Evolutionary conservation across 768 basidiomycete genomes (phyloP), one percentile per base, ranked within the genome.

Genomic region (Rhodotorula babjevae): DNA sequence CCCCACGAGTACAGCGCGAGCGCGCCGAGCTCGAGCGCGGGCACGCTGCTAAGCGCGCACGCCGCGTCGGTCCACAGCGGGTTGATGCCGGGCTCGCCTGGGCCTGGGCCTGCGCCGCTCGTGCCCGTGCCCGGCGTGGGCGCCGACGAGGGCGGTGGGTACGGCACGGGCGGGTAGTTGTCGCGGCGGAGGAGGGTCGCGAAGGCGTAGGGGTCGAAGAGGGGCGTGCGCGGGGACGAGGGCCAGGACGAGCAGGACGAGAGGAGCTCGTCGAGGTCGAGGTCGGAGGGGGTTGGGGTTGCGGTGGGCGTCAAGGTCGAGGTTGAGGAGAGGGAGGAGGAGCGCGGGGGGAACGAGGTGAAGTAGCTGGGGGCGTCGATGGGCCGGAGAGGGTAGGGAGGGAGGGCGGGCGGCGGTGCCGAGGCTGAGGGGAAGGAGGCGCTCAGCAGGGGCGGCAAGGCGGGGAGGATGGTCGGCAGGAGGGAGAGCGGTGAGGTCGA

Each of bases 81-180:
- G n/a, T 61, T 25, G 36, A 59, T 59, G 2, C 57, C 57, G 21
- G 25, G 36, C 36, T 19, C 33, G 16, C 5, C 36, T 8, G 3
- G 8, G 18, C 40, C 42, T 1, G 29, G 7, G n/a, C n/a, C n/a
- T n/a, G n/a, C n/a, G n/a, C n/a, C n/a, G n/a, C n/a, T n/a, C n/a
- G n/a, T n/a, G n/a, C n/a, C n/a, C n/a, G n/a, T n/a, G n/a, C n/a
- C n/a, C 29, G 31, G 8, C 8, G 56, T 3, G 7, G 56, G 31
- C 14, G 42, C 42, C 14, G 42, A 19, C 2, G 56, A 1, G 31
- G 50, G 31, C 0, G 60, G 44, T 6, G 60, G 60, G 44, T 61
- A 61, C n/a, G 60, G 60, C 15, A 61, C 60, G 25, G 60, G 60
- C n/a, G 60, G 60, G 60, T 61, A 61, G 44, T 36, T 61, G 36